Conservation (phyloP, 2,329 filamentous ascomycete genomes). For the Colletotrichum chrysophilum region DNA sequence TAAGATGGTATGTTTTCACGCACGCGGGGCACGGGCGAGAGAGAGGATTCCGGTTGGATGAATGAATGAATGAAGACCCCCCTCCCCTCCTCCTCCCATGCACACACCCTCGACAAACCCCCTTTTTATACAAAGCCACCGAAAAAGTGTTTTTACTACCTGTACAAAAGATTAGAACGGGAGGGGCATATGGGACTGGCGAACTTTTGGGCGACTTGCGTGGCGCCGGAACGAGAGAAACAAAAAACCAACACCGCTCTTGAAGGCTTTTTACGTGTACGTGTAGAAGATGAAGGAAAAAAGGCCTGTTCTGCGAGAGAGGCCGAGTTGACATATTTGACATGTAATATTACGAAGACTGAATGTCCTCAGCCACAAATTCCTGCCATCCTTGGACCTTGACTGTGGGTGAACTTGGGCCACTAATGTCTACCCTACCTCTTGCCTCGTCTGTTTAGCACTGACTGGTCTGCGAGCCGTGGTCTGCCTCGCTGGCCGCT, state of each 20-base stretch:
- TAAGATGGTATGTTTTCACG: not conserved
- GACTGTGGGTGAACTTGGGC: too few relatives aligned
- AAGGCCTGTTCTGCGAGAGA: not conserved
- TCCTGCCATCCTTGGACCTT: not conserved
- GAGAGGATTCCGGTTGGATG: not conserved
- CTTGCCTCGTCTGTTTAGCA: too few relatives aligned
- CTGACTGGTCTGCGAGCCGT: too few relatives aligned
- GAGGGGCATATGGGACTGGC: constrained; percentile 15
- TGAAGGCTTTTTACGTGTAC: constrained; percentile 16
- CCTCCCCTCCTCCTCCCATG: not conserved
- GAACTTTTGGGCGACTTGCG: constrained; percentile 4
- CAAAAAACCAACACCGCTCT: constrained; percentile 18
- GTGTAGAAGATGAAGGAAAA: constrained; percentile 7
- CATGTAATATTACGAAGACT: constrained; percentile 19
- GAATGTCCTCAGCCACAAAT: not conserved
- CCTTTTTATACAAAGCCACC: not conserved
- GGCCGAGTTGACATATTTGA: constrained; percentile 6
- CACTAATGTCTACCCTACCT: fast-evolving
- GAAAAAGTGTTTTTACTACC: constrained; percentile 22
- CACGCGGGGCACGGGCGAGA: not conserved
- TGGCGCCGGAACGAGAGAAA: not conserved
- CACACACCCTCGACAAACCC: not conserved
- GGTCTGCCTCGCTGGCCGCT: too few relatives aligned
- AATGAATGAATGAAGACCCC: not conserved
- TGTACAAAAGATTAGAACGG: constrained; percentile 22